Percentiles rank a stretch among this genome's conserved stretches.
Evolutionary conservation across 2,329 filamentous ascomycete species (phyloP).

Genomic region (Fusarium setosum): DNA sequence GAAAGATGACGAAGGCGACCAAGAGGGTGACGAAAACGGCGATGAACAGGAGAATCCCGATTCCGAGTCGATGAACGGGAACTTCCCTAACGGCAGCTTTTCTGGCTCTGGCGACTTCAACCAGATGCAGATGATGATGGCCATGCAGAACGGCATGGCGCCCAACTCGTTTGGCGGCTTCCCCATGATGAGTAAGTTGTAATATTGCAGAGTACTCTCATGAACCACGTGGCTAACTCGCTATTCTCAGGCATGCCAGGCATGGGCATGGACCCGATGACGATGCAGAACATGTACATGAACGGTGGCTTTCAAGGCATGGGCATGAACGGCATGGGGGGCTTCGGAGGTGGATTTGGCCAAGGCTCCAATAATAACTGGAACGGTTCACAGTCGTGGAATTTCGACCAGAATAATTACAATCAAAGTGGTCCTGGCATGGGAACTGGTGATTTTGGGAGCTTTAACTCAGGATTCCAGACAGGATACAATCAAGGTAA

Average conservation of each 20-base stretch:
- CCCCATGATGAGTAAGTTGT: slow-evolving; percentile 86
- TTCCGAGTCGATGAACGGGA: slow-evolving; percentile 55
- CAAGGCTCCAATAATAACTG: slow-evolving; percentile 80
- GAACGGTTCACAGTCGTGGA: slow-evolving; percentile 85
- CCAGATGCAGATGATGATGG: slow-evolving; percentile 85
- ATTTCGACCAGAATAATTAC: slow-evolving; percentile 89
- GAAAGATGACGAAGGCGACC: slow-evolving; percentile 38
- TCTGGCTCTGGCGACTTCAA: slow-evolving; percentile 74
- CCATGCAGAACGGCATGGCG: slow-evolving; percentile 77
- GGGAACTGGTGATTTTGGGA: slow-evolving; percentile 83
- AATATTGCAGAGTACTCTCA: not conserved
- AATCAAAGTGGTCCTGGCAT: slow-evolving; percentile 87
- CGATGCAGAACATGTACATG: slow-evolving; percentile 83
- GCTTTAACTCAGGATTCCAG: slow-evolving; percentile 81
- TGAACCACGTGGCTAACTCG: slow-evolving; percentile 43
- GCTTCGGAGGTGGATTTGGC: slow-evolving; percentile 72
- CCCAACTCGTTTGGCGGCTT: slow-evolving; percentile 67
- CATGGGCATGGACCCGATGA: slow-evolving; percentile 87
- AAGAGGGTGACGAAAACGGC: slow-evolving; percentile 44
- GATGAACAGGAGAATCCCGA: slow-evolving; percentile 49
- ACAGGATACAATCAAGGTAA: slow-evolving; percentile 87
- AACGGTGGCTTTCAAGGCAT: slow-evolving; percentile 82
- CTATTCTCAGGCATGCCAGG: slow-evolving; percentile 74
- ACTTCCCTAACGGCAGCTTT: slow-evolving; percentile 70
- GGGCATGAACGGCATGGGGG: slow-evolving; percentile 83